Conservation (phyloP, 1,284 basidiomycete genomes). For the Boletus smithii region DNA sequence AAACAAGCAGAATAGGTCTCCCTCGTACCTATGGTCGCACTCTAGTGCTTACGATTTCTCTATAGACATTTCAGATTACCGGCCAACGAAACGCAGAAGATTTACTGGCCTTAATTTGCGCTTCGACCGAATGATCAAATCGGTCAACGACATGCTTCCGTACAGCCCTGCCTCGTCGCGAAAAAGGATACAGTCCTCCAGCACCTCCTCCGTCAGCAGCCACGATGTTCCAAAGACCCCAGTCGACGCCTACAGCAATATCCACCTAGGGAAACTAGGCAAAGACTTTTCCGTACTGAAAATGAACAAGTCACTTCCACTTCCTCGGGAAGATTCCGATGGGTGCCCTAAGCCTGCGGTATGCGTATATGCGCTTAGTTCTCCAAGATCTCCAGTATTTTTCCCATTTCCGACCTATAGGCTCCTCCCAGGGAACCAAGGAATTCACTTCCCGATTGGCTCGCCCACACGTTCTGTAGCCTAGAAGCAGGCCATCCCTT, state of each 20-base stretch:
- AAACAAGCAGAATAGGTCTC: constrained; percentile 27
- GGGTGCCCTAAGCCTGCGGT: constrained; percentile 20
- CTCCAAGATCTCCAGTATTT: constrained; percentile 12
- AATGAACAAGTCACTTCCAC: constrained; percentile 27
- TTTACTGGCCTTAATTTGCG: constrained; percentile 52
- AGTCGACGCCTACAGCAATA: constrained; percentile 39
- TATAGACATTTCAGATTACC: constrained; percentile 11
- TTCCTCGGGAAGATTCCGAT: constrained; percentile 11
- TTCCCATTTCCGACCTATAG: constrained; percentile 19
- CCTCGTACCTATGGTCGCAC: not conserved
- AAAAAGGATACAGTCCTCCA: constrained; percentile 38
- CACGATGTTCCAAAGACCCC: constrained; percentile 43
- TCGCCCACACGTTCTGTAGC: constrained; percentile 41
- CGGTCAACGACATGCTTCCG: constrained; percentile 44
- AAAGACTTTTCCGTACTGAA: constrained; percentile 45
- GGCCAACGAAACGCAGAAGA: constrained; percentile 44
- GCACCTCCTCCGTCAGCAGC: constrained; percentile 46
- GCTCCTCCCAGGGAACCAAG: constrained; percentile 13
- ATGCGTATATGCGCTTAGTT: constrained; percentile 35
- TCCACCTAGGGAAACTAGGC: constrained; percentile 36
- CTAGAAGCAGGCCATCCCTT: constrained; percentile 45
- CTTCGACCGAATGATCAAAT: constrained; percentile 63
- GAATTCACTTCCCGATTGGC: constrained; percentile 44
- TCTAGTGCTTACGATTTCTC: constrained; percentile 4
- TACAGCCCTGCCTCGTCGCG: constrained; percentile 22